These are phyloP conservation scores for Marasmius fiardii DNA, from an alignment of 1,284 basidiomycete genomes.

Conservation along the genomic window DNA sequence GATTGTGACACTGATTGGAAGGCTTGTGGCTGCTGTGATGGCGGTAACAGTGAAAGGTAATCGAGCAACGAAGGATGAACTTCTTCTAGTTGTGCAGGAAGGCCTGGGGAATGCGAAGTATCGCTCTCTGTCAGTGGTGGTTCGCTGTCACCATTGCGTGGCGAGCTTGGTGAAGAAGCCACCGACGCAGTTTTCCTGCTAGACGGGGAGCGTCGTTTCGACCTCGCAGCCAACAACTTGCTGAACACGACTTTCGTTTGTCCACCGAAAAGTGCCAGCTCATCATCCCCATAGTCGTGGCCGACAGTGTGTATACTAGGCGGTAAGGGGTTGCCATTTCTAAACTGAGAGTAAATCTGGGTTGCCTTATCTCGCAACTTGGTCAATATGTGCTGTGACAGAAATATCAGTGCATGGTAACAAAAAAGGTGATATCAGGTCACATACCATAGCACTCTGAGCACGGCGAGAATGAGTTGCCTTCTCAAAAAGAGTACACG, in stretches of 20 bases:
- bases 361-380: slow-evolving; percentile 47
- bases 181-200: background rate
- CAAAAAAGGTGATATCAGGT: background rate
- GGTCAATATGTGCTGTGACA: slow-evolving; percentile 40
- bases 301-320: slow-evolving; percentile 32
- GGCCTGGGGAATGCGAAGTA: slow-evolving; percentile 12
- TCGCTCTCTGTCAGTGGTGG: slow-evolving; percentile 14
- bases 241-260: slow-evolving; percentile 55
- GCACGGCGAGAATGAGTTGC: slow-evolving; percentile 47
- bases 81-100: slow-evolving; percentile 33
- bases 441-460: slow-evolving; percentile 44
- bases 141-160: slow-evolving; percentile 19
- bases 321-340: slow-evolving; percentile 32
- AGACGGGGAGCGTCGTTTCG: background rate
- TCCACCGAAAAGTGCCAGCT: slow-evolving; percentile 65
- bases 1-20: slow-evolving; percentile 4
- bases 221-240: slow-evolving; percentile 36
- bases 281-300: slow-evolving; percentile 52
- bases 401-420: background rate
- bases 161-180: slow-evolving; percentile 18
- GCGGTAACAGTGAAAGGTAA: slow-evolving; percentile 40
- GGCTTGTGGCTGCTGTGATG: slow-evolving; percentile 21
- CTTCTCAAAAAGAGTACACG: slow-evolving; percentile 51
- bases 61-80: slow-evolving; percentile 58
- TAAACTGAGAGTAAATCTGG: slow-evolving; percentile 41